Percentiles rank a stretch among this genome's conserved stretches.
Evolutionary conservation across 2,329 filamentous ascomycete species (phyloP).

Genomic region (Pseudogymnoascus sp.): DNA sequence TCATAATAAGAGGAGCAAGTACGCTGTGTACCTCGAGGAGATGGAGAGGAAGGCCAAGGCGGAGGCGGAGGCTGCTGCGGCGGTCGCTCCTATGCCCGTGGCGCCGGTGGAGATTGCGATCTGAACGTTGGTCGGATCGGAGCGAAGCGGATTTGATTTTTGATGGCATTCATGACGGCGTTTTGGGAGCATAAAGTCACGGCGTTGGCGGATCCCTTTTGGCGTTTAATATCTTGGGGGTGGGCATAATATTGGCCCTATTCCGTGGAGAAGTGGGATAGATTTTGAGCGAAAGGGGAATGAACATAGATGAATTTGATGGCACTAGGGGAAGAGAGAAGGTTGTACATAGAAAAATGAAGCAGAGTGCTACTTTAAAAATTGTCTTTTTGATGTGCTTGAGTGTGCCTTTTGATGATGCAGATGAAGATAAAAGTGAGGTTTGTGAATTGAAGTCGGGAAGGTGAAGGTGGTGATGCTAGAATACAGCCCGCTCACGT

Average conservation of each 20-base stretch:
- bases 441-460: background rate
- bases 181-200: background rate
- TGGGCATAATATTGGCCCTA: background rate
- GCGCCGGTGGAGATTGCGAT: background rate
- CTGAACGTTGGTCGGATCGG: background rate
- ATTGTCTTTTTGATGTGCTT: background rate
- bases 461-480: background rate
- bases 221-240: background rate
- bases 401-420: background rate
- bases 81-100: background rate
- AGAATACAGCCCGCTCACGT: background rate
- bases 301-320: background rate
- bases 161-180: slow-evolving; percentile 2
- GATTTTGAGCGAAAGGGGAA: background rate
- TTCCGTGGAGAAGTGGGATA: background rate
- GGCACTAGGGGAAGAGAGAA: background rate
- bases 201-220: background rate
- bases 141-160: background rate
- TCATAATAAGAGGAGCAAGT: slow-evolving; percentile 94
- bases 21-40: slow-evolving; percentile 60
- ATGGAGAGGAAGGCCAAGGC: slow-evolving; percentile 27
- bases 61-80: slow-evolving; percentile 15
- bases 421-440: background rate
- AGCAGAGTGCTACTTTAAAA: background rate
- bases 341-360: background rate